Percentiles rank a stretch among this genome's conserved stretches.
phyloP scores from a whole-genome alignment of 768 basidiomycete species.

The Agaricus blazei region DNA sequence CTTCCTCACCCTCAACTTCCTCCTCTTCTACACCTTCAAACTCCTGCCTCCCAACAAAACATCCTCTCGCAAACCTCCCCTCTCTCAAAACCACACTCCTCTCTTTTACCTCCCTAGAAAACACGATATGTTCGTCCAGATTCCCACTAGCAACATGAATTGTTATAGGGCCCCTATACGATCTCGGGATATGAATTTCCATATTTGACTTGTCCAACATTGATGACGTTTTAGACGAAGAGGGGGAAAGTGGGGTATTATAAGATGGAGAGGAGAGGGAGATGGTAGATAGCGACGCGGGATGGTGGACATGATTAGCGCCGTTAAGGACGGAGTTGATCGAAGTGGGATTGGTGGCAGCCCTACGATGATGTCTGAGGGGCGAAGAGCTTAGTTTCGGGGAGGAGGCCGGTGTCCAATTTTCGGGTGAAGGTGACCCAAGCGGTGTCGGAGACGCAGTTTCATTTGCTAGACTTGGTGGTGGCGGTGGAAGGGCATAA shows the following conservation, averaged over 20 bases:
- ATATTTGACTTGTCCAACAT: neutral
- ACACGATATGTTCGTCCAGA: constrained; percentile 29
- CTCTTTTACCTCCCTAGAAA: constrained; percentile 23
- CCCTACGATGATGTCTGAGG: neutral
- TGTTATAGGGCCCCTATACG: constrained; percentile 36
- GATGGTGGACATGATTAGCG: neutral
- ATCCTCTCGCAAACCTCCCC: constrained; percentile 24
- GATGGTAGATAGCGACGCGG: neutral
- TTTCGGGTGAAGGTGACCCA: neutral
- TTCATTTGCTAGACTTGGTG: neutral
- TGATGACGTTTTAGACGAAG: neutral
- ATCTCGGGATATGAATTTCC: constrained; percentile 32
- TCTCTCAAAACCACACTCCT: constrained; percentile 30
- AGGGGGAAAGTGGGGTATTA: neutral
- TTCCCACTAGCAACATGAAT: constrained; percentile 31
- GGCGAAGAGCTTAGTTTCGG: neutral
- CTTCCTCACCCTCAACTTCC: neutral
- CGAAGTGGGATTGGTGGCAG: neutral
- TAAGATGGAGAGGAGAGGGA: neutral
- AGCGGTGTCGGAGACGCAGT: neutral
- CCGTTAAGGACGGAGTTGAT: neutral
- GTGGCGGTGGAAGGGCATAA: constrained; percentile 19
- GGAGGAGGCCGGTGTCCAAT: neutral
- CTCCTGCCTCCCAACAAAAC: constrained; percentile 29
- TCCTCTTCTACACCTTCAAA: constrained; percentile 14